Evolutionary conservation across 176 grass and related monocot species (phyloP).

Genomic region (Raddia guianensis): DNA sequence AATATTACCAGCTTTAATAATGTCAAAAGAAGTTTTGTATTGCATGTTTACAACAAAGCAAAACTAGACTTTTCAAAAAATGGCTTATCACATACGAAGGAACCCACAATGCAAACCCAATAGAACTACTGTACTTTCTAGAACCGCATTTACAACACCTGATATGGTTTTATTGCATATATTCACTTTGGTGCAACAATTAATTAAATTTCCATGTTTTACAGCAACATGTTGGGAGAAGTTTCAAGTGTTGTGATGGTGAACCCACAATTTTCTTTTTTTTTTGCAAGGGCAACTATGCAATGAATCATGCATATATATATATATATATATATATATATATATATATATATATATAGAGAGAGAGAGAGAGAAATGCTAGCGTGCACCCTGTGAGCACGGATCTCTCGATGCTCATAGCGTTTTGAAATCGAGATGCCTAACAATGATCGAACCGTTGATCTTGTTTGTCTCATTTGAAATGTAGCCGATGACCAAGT

Average conservation of each 20-base stretch:
- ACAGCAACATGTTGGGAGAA: neutral
- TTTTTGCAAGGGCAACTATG: constrained; percentile 1
- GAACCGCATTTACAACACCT: neutral
- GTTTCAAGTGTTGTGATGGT: neutral
- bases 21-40: neutral
- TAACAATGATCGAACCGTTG: too few species aligned
- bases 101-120: neutral
- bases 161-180: constrained; percentile 4
- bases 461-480: too few species aligned
- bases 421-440: too few species aligned
- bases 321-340: too few species aligned
- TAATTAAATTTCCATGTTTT: neutral
- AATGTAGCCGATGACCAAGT: too few species aligned
- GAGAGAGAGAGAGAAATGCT: too few species aligned
- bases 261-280: neutral
- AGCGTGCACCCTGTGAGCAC: too few species aligned
- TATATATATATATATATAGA: too few species aligned
- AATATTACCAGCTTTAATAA: neutral
- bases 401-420: too few species aligned
- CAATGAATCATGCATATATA: too few species aligned
- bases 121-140: neutral
- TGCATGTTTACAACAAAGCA: neutral
- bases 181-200: neutral
- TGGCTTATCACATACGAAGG: constrained; percentile 17
- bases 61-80: constrained; percentile 6